These are phyloP conservation scores for Mycotypha africana DNA, from an alignment of 371 early-diverging fungal species.

Conservation along the genomic window DNA sequence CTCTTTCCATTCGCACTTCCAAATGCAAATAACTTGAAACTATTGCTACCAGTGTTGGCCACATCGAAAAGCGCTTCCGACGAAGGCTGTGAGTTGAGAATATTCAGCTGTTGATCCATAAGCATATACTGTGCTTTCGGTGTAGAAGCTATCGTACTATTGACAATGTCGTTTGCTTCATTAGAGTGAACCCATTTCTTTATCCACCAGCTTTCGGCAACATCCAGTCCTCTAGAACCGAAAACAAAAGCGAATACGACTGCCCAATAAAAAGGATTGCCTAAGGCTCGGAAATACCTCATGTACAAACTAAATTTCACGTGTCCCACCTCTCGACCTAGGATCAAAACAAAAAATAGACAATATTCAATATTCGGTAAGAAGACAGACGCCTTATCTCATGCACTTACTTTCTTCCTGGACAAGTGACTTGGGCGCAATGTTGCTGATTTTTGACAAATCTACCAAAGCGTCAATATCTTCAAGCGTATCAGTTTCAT, in stretches of 20 bases:
- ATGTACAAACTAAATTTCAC: constrained; percentile 36
- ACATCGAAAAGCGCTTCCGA: not conserved
- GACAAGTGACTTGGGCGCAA: constrained; percentile 12
- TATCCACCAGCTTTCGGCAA: constrained; percentile 39
- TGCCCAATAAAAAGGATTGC: constrained; percentile 34
- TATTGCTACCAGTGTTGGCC: not conserved
- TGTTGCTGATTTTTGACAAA: not conserved
- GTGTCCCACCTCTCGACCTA: constrained; percentile 36
- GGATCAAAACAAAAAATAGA: no score
- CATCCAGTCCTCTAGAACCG: constrained; percentile 25
- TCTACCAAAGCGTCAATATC: not conserved
- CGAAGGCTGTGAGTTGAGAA: no score
- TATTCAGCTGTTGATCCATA: not conserved
- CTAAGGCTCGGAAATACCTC: constrained; percentile 33
- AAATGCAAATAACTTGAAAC: not conserved
- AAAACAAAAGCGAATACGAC: constrained; percentile 22
- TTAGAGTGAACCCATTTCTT: constrained; percentile 40
- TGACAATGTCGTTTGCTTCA: constrained; percentile 13
- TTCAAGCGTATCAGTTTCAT: constrained; percentile 6
- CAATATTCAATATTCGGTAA: no score
- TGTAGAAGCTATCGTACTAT: not conserved
- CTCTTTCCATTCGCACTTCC: not conserved
- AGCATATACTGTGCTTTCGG: not conserved
- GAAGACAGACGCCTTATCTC: no score
- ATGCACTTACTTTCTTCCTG: constrained; percentile 17